These are phyloP conservation scores for Rhinocladiella mackenziei DNA, from an alignment of 2,329 filamentous ascomycete genomes.

Conservation along the genomic window DNA sequence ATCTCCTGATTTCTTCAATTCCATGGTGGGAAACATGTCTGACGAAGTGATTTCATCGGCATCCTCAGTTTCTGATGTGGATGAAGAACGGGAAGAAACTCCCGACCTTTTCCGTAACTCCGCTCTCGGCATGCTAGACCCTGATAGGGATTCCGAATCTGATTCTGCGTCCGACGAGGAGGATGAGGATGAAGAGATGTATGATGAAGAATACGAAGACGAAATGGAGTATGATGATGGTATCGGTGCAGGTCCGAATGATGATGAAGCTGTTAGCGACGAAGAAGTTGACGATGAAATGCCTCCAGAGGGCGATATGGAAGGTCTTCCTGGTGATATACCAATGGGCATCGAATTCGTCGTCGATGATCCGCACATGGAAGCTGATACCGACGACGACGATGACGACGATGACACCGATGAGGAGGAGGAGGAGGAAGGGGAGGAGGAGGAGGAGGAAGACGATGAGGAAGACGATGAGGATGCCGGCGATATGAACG, in stretches of 20 bases:
- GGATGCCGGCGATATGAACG: slow-evolving; percentile 43
- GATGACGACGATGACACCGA: slow-evolving; percentile 57
- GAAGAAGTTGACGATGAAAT: slow-evolving; percentile 75
- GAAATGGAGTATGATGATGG: slow-evolving; percentile 94
- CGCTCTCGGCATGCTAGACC: slow-evolving; percentile 88
- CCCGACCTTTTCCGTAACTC: slow-evolving; percentile 97
- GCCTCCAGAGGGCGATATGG: slow-evolving; percentile 66
- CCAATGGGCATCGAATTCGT: slow-evolving; percentile 78
- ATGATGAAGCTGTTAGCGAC: slow-evolving; percentile 79
- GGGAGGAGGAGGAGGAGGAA: slow-evolving; percentile 53
- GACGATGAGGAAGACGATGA: slow-evolving; percentile 52
- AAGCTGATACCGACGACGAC: slow-evolving; percentile 61
- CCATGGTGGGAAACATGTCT: slow-evolving; percentile 62
- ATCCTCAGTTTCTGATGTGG: slow-evolving; percentile 83
- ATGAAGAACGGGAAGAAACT: slow-evolving; percentile 86
- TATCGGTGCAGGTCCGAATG: slow-evolving; percentile 60
- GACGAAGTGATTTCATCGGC: slow-evolving; percentile 85
- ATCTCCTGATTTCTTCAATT: slow-evolving; percentile 59
- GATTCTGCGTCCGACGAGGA: slow-evolving; percentile 61
- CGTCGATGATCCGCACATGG: slow-evolving; percentile 61
- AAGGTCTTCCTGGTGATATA: slow-evolving; percentile 60
- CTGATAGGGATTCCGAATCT: slow-evolving; percentile 73
- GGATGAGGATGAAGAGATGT: slow-evolving; percentile 80
- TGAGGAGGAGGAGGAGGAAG: slow-evolving; percentile 53
- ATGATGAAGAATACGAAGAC: slow-evolving; percentile 80